phyloP scores from a whole-genome alignment of 345 rosid species.

The Eucalyptus urophylla region DNA sequence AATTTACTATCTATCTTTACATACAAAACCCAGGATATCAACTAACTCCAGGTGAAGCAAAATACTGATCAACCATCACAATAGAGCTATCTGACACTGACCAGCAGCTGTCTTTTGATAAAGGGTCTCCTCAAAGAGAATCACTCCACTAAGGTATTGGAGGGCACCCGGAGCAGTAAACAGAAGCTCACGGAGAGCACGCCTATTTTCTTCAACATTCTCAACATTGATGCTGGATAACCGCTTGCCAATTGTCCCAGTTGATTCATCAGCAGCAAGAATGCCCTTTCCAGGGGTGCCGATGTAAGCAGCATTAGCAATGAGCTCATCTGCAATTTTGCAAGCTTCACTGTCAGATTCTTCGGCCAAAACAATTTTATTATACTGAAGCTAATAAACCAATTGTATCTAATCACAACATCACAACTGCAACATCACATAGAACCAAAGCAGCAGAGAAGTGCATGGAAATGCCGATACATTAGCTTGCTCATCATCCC shows the following conservation, averaged over 20 bases:
- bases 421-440: neutral
- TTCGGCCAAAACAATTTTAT: neutral
- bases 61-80: neutral
- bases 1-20: neutral
- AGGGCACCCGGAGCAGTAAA: slow-evolving; percentile 75
- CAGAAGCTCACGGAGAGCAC: slow-evolving; percentile 87
- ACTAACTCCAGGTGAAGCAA: neutral
- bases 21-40: neutral
- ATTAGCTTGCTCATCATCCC: neutral
- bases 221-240: slow-evolving; percentile 79
- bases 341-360: neutral
- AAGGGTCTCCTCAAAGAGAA: slow-evolving; percentile 82
- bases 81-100: neutral
- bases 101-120: slow-evolving; percentile 81
- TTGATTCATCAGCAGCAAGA: slow-evolving; percentile 95
- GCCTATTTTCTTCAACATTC: slow-evolving; percentile 75
- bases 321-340: slow-evolving; percentile 55
- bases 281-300: slow-evolving; percentile 99
- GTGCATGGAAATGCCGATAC: neutral
- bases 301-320: slow-evolving; percentile 74
- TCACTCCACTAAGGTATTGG: slow-evolving; percentile 70
- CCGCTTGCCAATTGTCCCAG: slow-evolving; percentile 94
- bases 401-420: neutral
- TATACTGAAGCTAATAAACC: neutral
- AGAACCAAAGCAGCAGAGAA: neutral